phyloP scores from a whole-genome alignment of 805 yeast species.

The Hagleromyces aurorensis region DNA sequence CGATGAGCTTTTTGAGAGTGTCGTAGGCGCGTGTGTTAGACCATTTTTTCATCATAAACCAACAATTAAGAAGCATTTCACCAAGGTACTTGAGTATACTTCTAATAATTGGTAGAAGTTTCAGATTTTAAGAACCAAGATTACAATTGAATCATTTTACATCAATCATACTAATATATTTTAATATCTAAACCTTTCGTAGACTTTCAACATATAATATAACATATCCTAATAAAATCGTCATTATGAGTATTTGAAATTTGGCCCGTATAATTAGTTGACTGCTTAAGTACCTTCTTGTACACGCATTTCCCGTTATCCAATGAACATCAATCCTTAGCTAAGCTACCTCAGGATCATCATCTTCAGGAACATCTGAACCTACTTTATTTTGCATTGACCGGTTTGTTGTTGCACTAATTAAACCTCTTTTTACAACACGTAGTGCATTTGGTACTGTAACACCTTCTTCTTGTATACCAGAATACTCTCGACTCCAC shows the following conservation, averaged over 20 bases:
- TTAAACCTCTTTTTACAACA: constrained; percentile 31
- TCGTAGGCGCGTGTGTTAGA: constrained; percentile 40
- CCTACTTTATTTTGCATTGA: constrained; percentile 26
- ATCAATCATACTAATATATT: too few species aligned
- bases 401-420: constrained; percentile 31
- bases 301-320: not conserved
- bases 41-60: constrained; percentile 36
- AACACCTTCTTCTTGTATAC: constrained; percentile 43
- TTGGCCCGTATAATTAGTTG: too few species aligned
- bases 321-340: not conserved
- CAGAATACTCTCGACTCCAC: constrained; percentile 86
- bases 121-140: too few species aligned
- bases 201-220: too few species aligned
- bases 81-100: constrained; percentile 34
- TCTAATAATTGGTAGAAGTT: constrained; percentile 31
- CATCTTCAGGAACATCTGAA: constrained; percentile 19
- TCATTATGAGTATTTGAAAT: too few species aligned
- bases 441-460: constrained; percentile 31
- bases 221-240: too few species aligned
- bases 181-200: too few species aligned
- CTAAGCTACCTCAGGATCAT: constrained; percentile 3
- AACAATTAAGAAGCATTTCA: constrained; percentile 21
- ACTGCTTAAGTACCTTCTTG: too few species aligned
- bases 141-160: too few species aligned
- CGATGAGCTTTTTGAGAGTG: constrained; percentile 53